Conservation (phyloP, 1,284 basidiomycete genomes). For the Tylopilus orsonianus region DNA sequence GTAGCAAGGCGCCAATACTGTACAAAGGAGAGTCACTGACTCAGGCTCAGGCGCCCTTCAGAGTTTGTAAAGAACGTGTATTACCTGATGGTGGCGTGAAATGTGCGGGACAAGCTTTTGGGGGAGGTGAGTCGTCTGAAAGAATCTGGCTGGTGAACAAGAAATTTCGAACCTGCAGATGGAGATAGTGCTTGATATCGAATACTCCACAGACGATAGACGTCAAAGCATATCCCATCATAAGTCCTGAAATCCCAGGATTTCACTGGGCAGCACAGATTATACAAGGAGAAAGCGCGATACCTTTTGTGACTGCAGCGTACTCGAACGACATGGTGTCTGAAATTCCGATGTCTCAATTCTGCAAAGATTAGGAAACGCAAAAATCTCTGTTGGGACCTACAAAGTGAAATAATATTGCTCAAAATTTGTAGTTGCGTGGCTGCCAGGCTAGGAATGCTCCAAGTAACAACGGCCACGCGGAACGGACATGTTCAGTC, state of each 20-base stretch:
- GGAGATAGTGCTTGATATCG: constrained; percentile 84
- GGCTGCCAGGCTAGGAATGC: too few species aligned
- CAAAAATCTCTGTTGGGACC: not conserved
- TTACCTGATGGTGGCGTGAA: constrained; percentile 68
- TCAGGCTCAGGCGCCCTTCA: constrained; percentile 25
- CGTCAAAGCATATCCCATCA: constrained; percentile 66
- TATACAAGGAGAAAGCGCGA: not conserved
- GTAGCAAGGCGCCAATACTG: constrained; percentile 84
- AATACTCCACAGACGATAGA: constrained; percentile 76
- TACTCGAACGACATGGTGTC: constrained; percentile 70
- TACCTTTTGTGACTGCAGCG: constrained; percentile 79
- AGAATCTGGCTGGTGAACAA: constrained; percentile 3
- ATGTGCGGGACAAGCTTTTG: constrained; percentile 70
- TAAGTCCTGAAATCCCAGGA: constrained; percentile 56
- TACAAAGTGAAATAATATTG: constrained; percentile 1
- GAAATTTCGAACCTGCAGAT: constrained; percentile 61
- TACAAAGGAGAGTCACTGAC: constrained; percentile 15
- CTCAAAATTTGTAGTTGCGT: not conserved
- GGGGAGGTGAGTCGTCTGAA: constrained; percentile 11
- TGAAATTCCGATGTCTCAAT: not conserved
- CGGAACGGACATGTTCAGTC: not conserved
- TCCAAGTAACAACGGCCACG: too few species aligned
- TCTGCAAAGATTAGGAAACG: not conserved
- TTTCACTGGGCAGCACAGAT: not conserved
- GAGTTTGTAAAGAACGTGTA: not conserved